Evolutionary conservation across 2,329 filamentous ascomycete species (phyloP).

Genomic region (Anisogramma anomala): DNA sequence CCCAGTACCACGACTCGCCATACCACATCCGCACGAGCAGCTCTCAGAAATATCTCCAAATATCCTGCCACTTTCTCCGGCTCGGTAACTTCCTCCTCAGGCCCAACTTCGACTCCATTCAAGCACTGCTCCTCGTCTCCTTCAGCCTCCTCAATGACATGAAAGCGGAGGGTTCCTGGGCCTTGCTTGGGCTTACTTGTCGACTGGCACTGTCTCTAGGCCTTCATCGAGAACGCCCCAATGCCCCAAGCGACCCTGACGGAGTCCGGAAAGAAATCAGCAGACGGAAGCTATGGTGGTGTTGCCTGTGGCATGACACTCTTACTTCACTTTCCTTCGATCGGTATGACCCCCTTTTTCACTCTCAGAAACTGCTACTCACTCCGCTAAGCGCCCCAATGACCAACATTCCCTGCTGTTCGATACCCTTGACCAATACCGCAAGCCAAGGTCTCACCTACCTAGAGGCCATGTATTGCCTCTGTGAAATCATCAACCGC

Average conservation of each 20-base stretch:
- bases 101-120: constrained; percentile 54
- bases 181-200: constrained; percentile 50
- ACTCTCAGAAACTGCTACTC: neutral
- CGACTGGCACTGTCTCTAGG: constrained; percentile 55
- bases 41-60: constrained; percentile 50
- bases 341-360: constrained; percentile 34
- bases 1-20: constrained; percentile 54
- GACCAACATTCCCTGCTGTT: constrained; percentile 46
- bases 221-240: constrained; percentile 36
- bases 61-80: constrained; percentile 53
- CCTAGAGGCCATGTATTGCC: constrained; percentile 53
- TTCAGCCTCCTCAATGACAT: constrained; percentile 57
- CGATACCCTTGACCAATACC: constrained; percentile 36
- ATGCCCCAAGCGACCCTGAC: constrained; percentile 36
- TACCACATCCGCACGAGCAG: constrained; percentile 49
- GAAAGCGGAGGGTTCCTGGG: constrained; percentile 59
- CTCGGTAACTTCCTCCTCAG: constrained; percentile 52
- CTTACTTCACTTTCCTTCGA: constrained; percentile 56
- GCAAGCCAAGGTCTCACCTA: constrained; percentile 42
- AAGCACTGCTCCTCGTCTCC: constrained; percentile 49
- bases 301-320: constrained; percentile 55
- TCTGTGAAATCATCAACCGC: constrained; percentile 49
- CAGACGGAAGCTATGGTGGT: constrained; percentile 50
- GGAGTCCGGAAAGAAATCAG: constrained; percentile 41
- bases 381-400: constrained; percentile 40